A percentile compares a stretch with the other conserved stretches of the same genome.
Evolutionary conservation across 73 alveolate genomes (phyloP).

Genomic region (Symbiodinium natans): DNA sequence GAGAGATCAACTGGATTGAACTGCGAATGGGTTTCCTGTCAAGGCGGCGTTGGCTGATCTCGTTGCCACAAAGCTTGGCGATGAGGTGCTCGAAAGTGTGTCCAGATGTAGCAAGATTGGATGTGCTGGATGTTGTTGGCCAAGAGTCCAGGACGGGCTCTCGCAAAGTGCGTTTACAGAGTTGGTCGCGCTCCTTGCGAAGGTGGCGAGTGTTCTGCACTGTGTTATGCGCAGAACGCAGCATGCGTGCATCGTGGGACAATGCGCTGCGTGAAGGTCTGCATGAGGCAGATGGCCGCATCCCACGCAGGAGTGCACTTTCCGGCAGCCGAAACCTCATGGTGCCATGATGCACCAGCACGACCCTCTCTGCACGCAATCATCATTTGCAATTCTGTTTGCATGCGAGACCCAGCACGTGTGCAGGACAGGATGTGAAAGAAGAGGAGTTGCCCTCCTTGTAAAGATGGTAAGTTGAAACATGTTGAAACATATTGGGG

Average conservation of each 20-base stretch:
- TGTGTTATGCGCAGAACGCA: background rate
- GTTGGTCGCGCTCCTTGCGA: constrained; percentile 27
- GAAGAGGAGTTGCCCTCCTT: too few species aligned
- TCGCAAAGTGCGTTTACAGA: constrained; percentile 30
- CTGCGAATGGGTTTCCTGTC: too few species aligned
- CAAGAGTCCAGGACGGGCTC: constrained; percentile 38
- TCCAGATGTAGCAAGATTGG: background rate
- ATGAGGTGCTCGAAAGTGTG: background rate
- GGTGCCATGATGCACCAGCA: too few species aligned
- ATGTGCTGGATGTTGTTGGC: too few species aligned
- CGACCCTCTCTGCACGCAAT: too few species aligned
- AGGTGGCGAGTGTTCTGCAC: background rate
- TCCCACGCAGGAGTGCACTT: background rate
- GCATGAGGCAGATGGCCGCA: background rate
- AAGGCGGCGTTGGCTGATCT: background rate
- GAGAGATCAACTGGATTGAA: too few species aligned
- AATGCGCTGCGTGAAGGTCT: background rate
- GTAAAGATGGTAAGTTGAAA: too few species aligned
- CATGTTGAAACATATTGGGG: too few species aligned
- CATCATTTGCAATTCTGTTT: too few species aligned
- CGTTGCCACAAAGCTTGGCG: background rate
- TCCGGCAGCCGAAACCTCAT: too few species aligned
- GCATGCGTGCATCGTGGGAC: background rate
- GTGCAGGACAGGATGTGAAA: too few species aligned
- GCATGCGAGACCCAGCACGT: too few species aligned